Evolutionary conservation across 2,329 filamentous ascomycete species (phyloP).

Genomic region (Scytalidium sp.): DNA sequence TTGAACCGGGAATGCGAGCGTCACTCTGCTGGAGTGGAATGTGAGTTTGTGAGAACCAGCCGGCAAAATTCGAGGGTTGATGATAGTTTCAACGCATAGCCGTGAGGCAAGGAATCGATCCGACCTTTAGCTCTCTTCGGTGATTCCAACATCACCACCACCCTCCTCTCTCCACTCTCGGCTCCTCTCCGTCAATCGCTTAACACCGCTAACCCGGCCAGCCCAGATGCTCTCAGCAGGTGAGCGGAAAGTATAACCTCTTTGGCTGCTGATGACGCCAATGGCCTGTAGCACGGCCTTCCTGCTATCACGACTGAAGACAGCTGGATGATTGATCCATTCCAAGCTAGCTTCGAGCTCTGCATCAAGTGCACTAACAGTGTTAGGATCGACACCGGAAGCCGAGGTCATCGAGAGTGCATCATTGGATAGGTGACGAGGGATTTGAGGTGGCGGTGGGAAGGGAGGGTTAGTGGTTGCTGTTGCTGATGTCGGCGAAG

Average conservation of each 20-base stretch:
- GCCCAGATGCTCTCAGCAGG: slow-evolving; percentile 90
- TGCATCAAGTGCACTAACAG: slow-evolving; percentile 82
- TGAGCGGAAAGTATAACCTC: slow-evolving; percentile 90
- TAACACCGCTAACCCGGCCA: slow-evolving; percentile 75
- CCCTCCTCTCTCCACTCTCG: slow-evolving; percentile 89
- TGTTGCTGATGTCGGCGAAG: slow-evolving; percentile 40
- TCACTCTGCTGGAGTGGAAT: too few species aligned
- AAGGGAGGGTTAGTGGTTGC: slow-evolving; percentile 22
- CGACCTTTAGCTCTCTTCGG: slow-evolving; percentile 26
- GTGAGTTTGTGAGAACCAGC: too few species aligned
- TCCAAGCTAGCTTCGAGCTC: slow-evolving; percentile 89
- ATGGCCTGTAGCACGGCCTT: slow-evolving; percentile 97
- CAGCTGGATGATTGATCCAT: slow-evolving; percentile 96
- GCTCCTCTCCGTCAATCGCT: slow-evolving; percentile 75
- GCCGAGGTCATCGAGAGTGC: slow-evolving; percentile 45
- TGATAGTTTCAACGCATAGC: not conserved
- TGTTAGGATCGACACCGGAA: slow-evolving; percentile 78
- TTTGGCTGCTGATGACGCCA: slow-evolving; percentile 91
- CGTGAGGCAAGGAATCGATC: not conserved
- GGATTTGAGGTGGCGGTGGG: slow-evolving; percentile 33
- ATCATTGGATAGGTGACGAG: slow-evolving; percentile 51
- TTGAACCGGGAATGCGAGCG: too few species aligned
- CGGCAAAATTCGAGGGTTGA: too few species aligned
- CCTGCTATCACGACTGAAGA: slow-evolving; percentile 89
- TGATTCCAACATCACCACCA: slow-evolving; percentile 27